Evolutionary conservation across 2,329 filamentous ascomycete species (phyloP), one percentile per base, ranked within the genome.

Genomic region (Geosmithia morbida): DNA sequence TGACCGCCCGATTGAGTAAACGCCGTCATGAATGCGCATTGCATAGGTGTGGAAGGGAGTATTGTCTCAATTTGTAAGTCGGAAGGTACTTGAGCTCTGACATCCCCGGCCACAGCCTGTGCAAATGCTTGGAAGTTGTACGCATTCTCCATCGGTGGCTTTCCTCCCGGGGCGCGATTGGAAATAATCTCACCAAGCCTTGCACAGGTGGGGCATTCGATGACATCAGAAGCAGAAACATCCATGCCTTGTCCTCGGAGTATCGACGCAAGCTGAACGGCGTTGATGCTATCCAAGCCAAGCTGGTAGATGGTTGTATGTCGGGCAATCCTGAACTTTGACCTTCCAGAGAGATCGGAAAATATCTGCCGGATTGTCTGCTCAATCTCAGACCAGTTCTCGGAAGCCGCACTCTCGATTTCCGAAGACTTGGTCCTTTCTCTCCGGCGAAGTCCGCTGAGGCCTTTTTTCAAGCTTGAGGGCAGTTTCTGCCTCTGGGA

Each of bases 231-330:
- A 0, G 85, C 80, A 1, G 79, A 77, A 0, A 88, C 62, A 1
- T 60, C 56, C 40, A 79, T 66, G 0, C 79, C 80, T 17, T 71
- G 56, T 40, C 70, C 74, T 17, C 83, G 77, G 16, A 96, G 67
- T 22, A 72, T 66, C 1, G 77, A 72, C 1, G 87, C 85, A 10
- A 95, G 70, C 56, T 95, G 88, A 5, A 82, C 74, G 1, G 87
- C 85, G 50, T 84, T 89, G 56, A 97, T 92, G 59, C 89, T 96
- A 62, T 96, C 89, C 3, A 96, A 67, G 0, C 90, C 90, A n/a
- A 95, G 75, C 49, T 84, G 80, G 55, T 90, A 94, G 45, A 97
- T 87, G 0, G 85, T 87, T 0, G 79, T 87, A 10, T 73, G 59
- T 13, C 70, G 71, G 3, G 59, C 56, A 44, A 95, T 81, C 0